Percentiles rank a stretch among this genome's conserved stretches.
Evolutionary conservation across 352 stramenopile species (phyloP).

Genomic region (Globisporangium nodosum): DNA sequence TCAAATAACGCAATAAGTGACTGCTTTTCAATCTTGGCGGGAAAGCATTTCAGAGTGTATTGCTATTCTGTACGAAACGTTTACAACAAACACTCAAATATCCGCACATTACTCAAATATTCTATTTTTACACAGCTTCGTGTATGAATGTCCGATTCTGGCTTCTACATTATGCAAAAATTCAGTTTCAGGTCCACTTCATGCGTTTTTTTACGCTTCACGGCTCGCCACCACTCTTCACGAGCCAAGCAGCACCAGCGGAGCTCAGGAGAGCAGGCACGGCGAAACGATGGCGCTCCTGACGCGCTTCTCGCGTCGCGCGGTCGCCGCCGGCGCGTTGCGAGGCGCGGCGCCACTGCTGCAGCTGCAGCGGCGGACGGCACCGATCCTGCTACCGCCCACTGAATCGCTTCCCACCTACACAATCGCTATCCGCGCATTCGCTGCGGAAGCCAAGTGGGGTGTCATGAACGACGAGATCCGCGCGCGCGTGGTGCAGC

Average conservation of each 20-base stretch:
- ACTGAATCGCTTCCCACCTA: not conserved
- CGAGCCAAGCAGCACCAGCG: not conserved
- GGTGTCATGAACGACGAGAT: constrained; percentile 63
- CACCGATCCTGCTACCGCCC: not conserved
- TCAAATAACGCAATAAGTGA: not conserved
- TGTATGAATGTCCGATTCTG: too few relatives aligned
- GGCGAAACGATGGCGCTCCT: not conserved
- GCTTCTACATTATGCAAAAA: too few relatives aligned
- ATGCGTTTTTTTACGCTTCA: too few relatives aligned
- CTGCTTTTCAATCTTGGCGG: not conserved
- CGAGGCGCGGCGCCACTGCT: not conserved
- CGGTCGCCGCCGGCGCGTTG: not conserved
- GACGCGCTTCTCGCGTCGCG: not conserved
- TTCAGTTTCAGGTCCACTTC: too few relatives aligned
- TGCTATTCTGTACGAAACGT: too few relatives aligned
- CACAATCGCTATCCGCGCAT: not conserved
- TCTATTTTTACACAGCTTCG: too few relatives aligned
- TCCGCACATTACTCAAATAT: too few relatives aligned
- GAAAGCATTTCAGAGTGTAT: not conserved
- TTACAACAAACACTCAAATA: too few relatives aligned
- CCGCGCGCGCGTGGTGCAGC: constrained; percentile 35
- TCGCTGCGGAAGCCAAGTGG: constrained; percentile 27
- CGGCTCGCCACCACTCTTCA: too few relatives aligned
- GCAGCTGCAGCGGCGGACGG: not conserved
- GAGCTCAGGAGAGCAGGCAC: not conserved